Percentiles rank a stretch among this genome's conserved stretches.
phyloP scores from a whole-genome alignment of 768 basidiomycete genomes.

The Podaxis sp. region DNA sequence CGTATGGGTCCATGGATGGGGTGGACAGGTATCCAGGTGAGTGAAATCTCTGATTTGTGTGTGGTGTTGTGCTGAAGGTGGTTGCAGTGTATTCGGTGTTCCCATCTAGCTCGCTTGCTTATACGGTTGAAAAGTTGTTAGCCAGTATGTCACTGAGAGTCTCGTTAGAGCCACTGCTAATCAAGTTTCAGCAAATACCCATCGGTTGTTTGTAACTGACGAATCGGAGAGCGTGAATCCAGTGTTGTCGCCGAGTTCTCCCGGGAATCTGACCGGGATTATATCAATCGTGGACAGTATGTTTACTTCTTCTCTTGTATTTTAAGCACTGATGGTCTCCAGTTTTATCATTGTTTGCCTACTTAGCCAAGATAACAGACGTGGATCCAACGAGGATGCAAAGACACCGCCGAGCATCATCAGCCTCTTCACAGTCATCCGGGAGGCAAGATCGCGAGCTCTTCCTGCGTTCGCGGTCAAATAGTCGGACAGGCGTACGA shows the following conservation, averaged over 20 bases:
- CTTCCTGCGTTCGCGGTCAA: conserved; percentile 35
- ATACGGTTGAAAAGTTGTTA: conserved; percentile 75
- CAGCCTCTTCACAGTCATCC: conserved; percentile 54
- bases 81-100: conserved; percentile 68
- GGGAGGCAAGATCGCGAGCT: conserved; percentile 38
- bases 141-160: conserved; percentile 55
- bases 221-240: conserved; percentile 55
- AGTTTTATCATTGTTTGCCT: conserved; percentile 81
- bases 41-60: background rate
- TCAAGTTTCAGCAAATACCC: conserved; percentile 57
- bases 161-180: background rate
- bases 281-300: conserved; percentile 80
- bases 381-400: conserved; percentile 78
- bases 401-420: conserved; percentile 75
- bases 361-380: conserved; percentile 64
- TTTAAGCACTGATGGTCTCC: background rate
- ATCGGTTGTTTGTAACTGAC: conserved; percentile 73
- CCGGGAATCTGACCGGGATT: conserved; percentile 63
- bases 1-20: conserved; percentile 73
- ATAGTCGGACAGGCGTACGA: conserved; percentile 31
- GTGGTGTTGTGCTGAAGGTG: background rate
- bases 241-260: conserved; percentile 32
- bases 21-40: conserved; percentile 75
- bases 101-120: conserved; percentile 57
- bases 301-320: conserved; percentile 18